Conservation (phyloP, 176 grass and related monocot genomes). For the Oryza brachyantha region DNA sequence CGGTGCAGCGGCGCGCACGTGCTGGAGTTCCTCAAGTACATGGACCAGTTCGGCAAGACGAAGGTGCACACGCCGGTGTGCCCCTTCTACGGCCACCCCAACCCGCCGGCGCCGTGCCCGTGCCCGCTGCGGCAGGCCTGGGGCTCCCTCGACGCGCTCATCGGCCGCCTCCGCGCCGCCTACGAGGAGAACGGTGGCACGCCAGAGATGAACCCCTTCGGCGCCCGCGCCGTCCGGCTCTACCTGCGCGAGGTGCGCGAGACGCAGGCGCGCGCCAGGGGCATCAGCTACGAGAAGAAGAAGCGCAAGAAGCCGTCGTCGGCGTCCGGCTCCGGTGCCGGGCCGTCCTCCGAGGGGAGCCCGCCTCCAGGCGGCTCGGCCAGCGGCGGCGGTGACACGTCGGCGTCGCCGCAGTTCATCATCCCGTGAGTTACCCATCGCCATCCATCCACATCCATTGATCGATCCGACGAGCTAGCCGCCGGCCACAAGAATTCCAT, state of each 20-base stretch:
- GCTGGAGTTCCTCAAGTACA: conserved; percentile 90
- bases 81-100: conserved; percentile 89
- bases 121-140: conserved; percentile 89
- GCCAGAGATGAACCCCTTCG: conserved; percentile 88
- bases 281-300: conserved; percentile 98
- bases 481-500: not conserved
- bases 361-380: conserved; percentile 38
- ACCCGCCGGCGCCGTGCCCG: conserved; percentile 79
- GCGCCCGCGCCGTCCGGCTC: conserved; percentile 76
- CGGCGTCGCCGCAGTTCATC: conserved; percentile 54
- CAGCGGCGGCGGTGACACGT: conserved; percentile 24
- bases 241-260: conserved; percentile 90
- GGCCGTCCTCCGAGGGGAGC: conserved; percentile 61
- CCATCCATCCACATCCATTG: conserved; percentile 19
- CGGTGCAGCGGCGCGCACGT: conserved; percentile 84
- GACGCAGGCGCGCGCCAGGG: conserved; percentile 73
- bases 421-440: conserved; percentile 47
- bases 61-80: conserved; percentile 85
- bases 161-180: conserved; percentile 85
- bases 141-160: conserved; percentile 88
- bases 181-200: conserved; percentile 94
- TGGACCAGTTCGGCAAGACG: conserved; percentile 97
- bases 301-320: conserved; percentile 71
- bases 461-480: conserved; percentile 25
- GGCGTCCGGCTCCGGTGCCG: conserved; percentile 9